Conservation (phyloP, 345 rosid species). For the Moricandia arvensis region DNA sequence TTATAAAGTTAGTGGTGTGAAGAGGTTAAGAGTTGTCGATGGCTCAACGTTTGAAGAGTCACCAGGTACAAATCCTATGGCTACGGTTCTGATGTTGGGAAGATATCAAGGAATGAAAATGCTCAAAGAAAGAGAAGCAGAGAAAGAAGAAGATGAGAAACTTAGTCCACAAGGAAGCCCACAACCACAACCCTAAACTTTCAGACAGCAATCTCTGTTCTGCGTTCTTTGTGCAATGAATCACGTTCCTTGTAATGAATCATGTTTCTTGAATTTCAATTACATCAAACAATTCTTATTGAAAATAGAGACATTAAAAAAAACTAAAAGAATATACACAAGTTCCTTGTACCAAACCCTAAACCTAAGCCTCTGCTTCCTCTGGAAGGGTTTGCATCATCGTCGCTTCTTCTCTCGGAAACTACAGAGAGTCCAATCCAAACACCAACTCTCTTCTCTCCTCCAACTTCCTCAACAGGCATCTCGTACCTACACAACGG, state of each 20-base stretch:
- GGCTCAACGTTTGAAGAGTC: slow-evolving; percentile 72
- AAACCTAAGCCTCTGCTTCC: too few species aligned
- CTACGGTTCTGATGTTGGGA: slow-evolving; percentile 70
- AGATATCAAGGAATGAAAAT: slow-evolving; percentile 70
- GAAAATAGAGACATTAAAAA: background rate
- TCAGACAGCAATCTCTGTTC: background rate
- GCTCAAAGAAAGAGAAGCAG: slow-evolving; percentile 39
- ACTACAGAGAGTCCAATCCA: too few species aligned
- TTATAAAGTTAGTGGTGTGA: slow-evolving; percentile 16
- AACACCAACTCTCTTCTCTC: slow-evolving; percentile 5
- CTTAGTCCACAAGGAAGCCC: slow-evolving; percentile 16
- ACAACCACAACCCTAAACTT: slow-evolving; percentile 27
- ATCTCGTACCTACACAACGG: slow-evolving; percentile 39
- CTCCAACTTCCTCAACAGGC: slow-evolving; percentile 31
- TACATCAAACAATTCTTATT: background rate
- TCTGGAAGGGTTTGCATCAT: too few species aligned
- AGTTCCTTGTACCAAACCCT: too few species aligned
- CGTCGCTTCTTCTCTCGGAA: too few species aligned
- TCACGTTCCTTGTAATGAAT: too few species aligned
- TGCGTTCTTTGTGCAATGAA: slow-evolving; percentile 7
- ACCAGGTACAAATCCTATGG: slow-evolving; percentile 88
- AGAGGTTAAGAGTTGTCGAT: slow-evolving; percentile 50
- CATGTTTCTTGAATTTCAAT: background rate
- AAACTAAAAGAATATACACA: too few species aligned
- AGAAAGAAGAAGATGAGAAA: background rate